Base-by-base conservation (phyloP, 331 rosid genomes). In the Arachis monticola region DNA sequence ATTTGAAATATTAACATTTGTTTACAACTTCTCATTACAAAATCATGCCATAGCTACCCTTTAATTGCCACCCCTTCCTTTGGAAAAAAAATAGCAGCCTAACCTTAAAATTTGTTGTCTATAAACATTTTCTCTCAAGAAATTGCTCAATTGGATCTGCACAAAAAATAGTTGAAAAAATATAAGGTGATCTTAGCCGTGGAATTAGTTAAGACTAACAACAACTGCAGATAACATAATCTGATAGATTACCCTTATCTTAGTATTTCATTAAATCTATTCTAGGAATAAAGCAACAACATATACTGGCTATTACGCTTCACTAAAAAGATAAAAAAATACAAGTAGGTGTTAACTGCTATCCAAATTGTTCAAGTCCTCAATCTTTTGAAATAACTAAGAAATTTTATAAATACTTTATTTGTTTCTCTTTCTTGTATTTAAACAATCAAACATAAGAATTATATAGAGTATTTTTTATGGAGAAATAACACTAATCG, bases 111-210 rank as follows among this genome's bases (percentile, higher is more conserved):
- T 45, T 73, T 79, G 64, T 48, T 74, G 38, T n/a, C 59, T 64
- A 82, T 52, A 58, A 53, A 38, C 55, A 50, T 60, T 69, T 57
- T 76, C 59, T 64, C 48, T 72, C 51, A 68, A 64, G 60, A 64
- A 58, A 72, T 72, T 72, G 70, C 63, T 73, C 59, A 38, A 76
- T 65, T 63, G 68, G 50, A 85, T 77, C 86, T 75, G 82, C 77
- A 75, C 45, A 9, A 69, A 75, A 81, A 41, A 81, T 8, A 75
- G 65, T 52, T 69, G 44, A 67, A 27, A 71, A 55, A 55, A 40
- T 65, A 64, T 52, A 50, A 67, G 72, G 47, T 65, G 44, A 64
- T 64, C 53, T n/a, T 74, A 50, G 31, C 63, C 64, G 11, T 30
- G 4, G 13, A 60, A 63, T 9, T 2, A 10, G 14, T 7, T 10